A percentile compares a stretch with the other conserved stretches of the same genome.
phyloP scores from a whole-genome alignment of 495 filamentous ascomycete genomes.

The Sporormia fimetaria region DNA sequence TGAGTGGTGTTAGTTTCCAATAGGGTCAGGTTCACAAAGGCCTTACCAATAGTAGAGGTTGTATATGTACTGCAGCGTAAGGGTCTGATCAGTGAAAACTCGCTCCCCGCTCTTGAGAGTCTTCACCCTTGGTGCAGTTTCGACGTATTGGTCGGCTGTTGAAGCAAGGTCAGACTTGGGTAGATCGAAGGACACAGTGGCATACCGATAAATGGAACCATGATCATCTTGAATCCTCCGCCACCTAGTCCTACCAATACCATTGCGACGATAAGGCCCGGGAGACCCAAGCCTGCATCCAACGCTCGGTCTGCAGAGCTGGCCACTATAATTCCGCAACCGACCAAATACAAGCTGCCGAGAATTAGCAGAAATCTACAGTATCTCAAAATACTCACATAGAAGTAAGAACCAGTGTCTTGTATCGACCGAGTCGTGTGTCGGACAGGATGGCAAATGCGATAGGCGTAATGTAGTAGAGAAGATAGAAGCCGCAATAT shows the following conservation, averaged over 20 bases:
- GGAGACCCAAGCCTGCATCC: constrained; percentile 1
- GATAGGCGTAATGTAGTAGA: constrained; percentile 15
- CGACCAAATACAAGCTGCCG: constrained; percentile 5
- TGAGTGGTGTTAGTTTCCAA: constrained; percentile 26
- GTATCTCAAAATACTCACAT: constrained; percentile 1
- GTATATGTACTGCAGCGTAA: constrained; percentile 52
- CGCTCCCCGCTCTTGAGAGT: constrained; percentile 39
- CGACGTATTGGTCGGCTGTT: constrained; percentile 48
- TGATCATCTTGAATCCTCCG: constrained; percentile 11
- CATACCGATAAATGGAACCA: constrained; percentile 7
- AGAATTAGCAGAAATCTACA: background rate
- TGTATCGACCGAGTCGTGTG: constrained; percentile 8
- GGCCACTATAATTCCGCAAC: background rate
- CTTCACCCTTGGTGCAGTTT: constrained; percentile 37
- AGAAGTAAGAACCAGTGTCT: constrained; percentile 4
- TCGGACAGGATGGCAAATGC: constrained; percentile 10
- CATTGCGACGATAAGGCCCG: constrained; percentile 9
- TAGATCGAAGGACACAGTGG: background rate
- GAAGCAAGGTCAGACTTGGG: constrained; percentile 17
- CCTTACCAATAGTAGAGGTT: constrained; percentile 53
- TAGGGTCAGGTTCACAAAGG: constrained; percentile 14
- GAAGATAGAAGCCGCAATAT: constrained; percentile 15
- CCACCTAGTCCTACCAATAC: constrained; percentile 12
- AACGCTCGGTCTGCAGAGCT: background rate
- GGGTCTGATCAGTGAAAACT: constrained; percentile 48